Base-by-base conservation (phyloP, 306 rosid genomes). In the Cyclanthera cordifolia region DNA sequence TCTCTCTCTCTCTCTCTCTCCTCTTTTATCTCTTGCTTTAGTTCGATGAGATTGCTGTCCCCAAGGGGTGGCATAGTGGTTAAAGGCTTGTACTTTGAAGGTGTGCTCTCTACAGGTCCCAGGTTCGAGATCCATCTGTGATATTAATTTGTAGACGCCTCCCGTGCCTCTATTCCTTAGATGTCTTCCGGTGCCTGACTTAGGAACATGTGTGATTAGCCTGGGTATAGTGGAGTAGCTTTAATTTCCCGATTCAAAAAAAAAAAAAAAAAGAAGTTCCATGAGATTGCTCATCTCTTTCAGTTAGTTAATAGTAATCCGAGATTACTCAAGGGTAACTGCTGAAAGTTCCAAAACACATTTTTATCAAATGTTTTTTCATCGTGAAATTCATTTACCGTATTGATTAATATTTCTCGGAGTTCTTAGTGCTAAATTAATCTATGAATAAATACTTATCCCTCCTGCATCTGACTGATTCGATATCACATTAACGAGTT, bases 1-100 rank as follows among this genome's bases (percentile, higher is more conserved):
- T 58, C 37, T 58, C 39, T 56, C 46, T 23, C 63, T 50, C 84
- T 25, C 58, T 55, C 85, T 56, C 46, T 23, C 63, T 50, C 84
- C 53, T 76, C 67, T 49, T 41, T 51, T 59, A 51, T n/a, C 60
- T 48, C 64, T 71, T 71, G 73, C 73, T 49, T 30, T n/a, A 19
- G 37, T 65, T 41, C 53, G 48, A 17, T 45, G 27, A 41, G 32
- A 43, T 41, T 23, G 17, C 32, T 63, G 2, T n/a, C n/a, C n/a
- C n/a, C n/a, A n/a, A n/a, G n/a, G n/a, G n/a, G n/a, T n/a, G n/a
- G n/a, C n/a, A n/a, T n/a, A n/a, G n/a, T n/a, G n/a, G n/a, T n/a
- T n/a, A n/a, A n/a, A n/a, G n/a, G n/a, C n/a, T n/a, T n/a, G 3
- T 27, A n/a, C n/a, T n/a, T n/a, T n/a, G n/a, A n/a, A n/a, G n/a